Evolutionary conservation across 2,329 filamentous ascomycete genomes (phyloP).

Genomic region (Hypoxylon sp.): DNA sequence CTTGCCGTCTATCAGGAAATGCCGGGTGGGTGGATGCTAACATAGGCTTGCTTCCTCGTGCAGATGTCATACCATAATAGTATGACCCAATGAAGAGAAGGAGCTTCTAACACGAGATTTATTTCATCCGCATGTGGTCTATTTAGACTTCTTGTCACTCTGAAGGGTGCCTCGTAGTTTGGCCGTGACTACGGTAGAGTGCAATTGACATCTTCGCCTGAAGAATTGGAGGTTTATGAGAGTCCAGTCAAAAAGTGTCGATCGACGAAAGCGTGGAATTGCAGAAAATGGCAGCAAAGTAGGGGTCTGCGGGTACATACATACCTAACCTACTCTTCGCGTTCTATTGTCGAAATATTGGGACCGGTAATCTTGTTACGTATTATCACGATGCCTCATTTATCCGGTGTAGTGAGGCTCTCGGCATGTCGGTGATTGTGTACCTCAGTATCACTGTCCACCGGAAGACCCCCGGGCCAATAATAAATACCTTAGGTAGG

Average conservation of each 20-base stretch:
- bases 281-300: neutral
- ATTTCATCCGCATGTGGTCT: neutral
- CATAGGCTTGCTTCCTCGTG: conserved; percentile 3
- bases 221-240: neutral
- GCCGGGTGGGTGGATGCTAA: conserved; percentile 15
- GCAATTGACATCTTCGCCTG: neutral
- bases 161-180: neutral
- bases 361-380: neutral
- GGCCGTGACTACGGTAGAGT: neutral
- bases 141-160: conserved; percentile 5
- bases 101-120: conserved; percentile 18
- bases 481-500: neutral
- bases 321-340: neutral
- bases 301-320: neutral
- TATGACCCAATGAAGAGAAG: conserved; percentile 13
- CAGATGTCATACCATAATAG: conserved; percentile 8
- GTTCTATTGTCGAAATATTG: neutral
- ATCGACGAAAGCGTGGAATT: neutral
- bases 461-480: conserved; percentile 23
- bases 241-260: neutral
- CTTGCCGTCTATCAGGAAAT: neutral
- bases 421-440: conserved; percentile 3
- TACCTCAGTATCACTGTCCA: conserved; percentile 13
- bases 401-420: conserved; percentile 25
- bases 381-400: neutral